Evolutionary conservation across 1,284 basidiomycete species (phyloP), one percentile per base, ranked within the genome.

Genomic region (Ganoderma sp.): DNA sequence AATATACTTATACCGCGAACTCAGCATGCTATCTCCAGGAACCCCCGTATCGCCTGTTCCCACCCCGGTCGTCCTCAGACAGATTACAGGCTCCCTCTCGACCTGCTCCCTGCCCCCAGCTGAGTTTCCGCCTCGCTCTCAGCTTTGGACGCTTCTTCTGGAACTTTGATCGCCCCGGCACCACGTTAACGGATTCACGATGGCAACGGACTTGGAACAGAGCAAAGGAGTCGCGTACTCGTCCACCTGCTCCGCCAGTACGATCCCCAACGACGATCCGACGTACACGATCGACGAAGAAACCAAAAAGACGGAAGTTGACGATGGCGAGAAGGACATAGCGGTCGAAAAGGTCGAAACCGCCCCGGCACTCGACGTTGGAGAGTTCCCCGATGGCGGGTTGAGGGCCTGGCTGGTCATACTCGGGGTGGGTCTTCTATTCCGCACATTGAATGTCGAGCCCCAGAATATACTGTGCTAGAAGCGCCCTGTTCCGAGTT

Each of bases 391-490:
- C 4, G 83, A 84, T 65, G 83, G 82, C 32, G 83, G 82, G 1
- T 62, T 79, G 39, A 74, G 74, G 32, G 83, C 82, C 1, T 84
- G 82, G 83, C 59, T 79, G 14, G 77, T 80, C 6, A 77, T 81
- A 1, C 50, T 80, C 41, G 82, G 82, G 22, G 82, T 83, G 69
- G 63, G 81, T 77, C 22, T 37, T 34, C 50, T 42, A 25, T 50
- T 48, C 10, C 37, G 10, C 8, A 1, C 37, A 39, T 14, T 32
- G 42, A 15, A 39, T 12, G 17, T 42, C 1, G 22, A 25, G 12
- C 37, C 10, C 10, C 37, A 39, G 10, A 39, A 9, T 39, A 52
- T 52, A 9, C 48, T 52, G 22, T 28, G 48, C 22, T 28, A 52
- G 48, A 25, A 52, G 9, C 10, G 28, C n/a, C n/a, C 19, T 34